A percentile compares a stretch with the other conserved stretches of the same genome.
Conservation (phyloP, 176 grass and related monocot genomes). For the Pontederia paniculata region DNA sequence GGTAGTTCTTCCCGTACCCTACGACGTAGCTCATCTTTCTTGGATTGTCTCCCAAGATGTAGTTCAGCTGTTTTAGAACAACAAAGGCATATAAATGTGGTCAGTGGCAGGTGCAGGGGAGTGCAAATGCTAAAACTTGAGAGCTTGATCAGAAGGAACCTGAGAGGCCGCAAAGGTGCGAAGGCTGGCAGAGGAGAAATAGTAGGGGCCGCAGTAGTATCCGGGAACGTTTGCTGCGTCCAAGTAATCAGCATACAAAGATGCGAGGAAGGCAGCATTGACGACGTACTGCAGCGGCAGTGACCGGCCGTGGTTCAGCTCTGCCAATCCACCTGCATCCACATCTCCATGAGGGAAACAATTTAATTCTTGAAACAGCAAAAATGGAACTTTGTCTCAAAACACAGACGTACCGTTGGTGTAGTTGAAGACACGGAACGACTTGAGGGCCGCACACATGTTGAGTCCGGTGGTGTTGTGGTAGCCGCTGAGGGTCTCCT, state of each 20-base stretch:
- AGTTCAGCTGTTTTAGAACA: not conserved
- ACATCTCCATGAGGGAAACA: not conserved
- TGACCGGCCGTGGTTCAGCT: conserved; percentile 15
- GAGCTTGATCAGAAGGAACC: conserved; percentile 7
- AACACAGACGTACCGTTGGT: conserved; percentile 3
- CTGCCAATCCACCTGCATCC: conserved; percentile 6
- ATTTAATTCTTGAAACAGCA: not conserved
- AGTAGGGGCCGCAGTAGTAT: conserved; percentile 14
- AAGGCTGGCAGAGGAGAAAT: conserved; percentile 1
- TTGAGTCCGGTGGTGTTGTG: conserved; percentile 4
- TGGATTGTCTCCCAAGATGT: conserved; percentile 14
- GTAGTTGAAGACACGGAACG: conserved; percentile 17
- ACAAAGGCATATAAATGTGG: not conserved
- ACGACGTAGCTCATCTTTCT: conserved; percentile 8
- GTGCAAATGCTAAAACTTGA: no score
- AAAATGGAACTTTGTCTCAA: no score
- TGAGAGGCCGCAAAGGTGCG: conserved; percentile 11
- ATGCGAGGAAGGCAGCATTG: conserved; percentile 19
- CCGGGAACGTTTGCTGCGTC: conserved; percentile 5
- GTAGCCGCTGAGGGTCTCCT: conserved; percentile 11
- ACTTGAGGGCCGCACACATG: conserved; percentile 10
- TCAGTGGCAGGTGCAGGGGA: no score
- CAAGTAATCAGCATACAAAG: conserved; percentile 22
- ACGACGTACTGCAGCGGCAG: conserved; percentile 6
- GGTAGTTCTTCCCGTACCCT: not conserved